These are phyloP conservation scores for Candida ipomoeae DNA, from an alignment of 805 yeast genomes.

Conservation along the genomic window DNA sequence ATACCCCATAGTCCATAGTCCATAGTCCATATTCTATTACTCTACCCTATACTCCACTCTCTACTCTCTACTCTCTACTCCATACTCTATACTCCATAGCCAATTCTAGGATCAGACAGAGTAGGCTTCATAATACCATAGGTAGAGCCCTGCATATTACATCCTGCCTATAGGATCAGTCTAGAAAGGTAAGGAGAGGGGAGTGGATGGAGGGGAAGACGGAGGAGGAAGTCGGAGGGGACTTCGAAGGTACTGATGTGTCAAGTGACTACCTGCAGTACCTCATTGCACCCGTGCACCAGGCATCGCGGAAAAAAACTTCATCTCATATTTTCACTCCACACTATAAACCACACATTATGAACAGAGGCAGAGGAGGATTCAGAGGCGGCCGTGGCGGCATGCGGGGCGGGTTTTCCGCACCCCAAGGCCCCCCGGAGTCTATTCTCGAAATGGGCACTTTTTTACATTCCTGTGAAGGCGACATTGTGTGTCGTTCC, in stretches of 20 bases:
- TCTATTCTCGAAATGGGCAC: slow-evolving; percentile 91
- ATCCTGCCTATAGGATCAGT: too few relatives aligned
- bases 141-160: too few relatives aligned
- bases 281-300: slow-evolving; percentile 16
- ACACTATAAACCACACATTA: slow-evolving; percentile 18
- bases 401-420: slow-evolving; percentile 69
- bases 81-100: too few relatives aligned
- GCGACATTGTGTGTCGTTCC: slow-evolving; percentile 94
- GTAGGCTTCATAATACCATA: too few relatives aligned
- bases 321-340: slow-evolving; percentile 4
- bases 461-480: slow-evolving; percentile 89
- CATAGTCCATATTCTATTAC: too few relatives aligned
- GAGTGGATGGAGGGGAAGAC: neutral
- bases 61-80: too few relatives aligned
- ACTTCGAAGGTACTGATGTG: neutral
- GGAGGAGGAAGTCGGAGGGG: too few relatives aligned
- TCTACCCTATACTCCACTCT: too few relatives aligned
- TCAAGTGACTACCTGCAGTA: neutral
- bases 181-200: neutral
- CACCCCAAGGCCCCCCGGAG: slow-evolving; percentile 93
- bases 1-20: too few relatives aligned
- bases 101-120: too few relatives aligned
- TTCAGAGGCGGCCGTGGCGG: slow-evolving; percentile 67
- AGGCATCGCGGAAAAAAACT: slow-evolving; percentile 19
- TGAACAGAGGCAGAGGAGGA: slow-evolving; percentile 62